Evolutionary conservation across 177 flowering plant genomes (phyloP).

Genomic region (Tripterygium wilfordii): DNA sequence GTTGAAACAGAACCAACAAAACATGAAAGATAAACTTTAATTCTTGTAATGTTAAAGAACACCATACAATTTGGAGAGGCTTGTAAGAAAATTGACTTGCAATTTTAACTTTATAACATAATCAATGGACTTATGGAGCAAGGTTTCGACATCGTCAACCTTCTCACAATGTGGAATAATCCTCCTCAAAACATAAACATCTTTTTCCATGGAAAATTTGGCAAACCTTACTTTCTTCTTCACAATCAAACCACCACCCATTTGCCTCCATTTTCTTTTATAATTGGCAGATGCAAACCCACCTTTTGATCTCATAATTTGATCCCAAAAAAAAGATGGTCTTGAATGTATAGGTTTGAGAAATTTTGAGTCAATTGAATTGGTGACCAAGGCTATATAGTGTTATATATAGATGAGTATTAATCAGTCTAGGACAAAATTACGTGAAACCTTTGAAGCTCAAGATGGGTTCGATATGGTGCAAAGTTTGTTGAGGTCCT

Average conservation of each 20-base stretch:
- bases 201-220: slow-evolving; percentile 3
- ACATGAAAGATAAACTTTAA: too few relatives aligned
- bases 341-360: too few relatives aligned
- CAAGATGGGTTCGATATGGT: slow-evolving; percentile 3
- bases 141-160: slow-evolving; percentile 12
- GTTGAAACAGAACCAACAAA: too few relatives aligned
- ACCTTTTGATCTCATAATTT: too few relatives aligned
- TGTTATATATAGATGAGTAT: too few relatives aligned
- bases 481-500: slow-evolving; percentile 1
- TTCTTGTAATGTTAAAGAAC: too few relatives aligned
- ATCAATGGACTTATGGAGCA: slow-evolving; percentile 12
- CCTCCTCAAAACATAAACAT: slow-evolving; percentile 6
- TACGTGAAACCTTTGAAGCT: not conserved
- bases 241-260: not conserved
- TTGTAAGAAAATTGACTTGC: slow-evolving; percentile 10
- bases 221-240: slow-evolving; percentile 6
- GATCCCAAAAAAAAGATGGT: too few relatives aligned
- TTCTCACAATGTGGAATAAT: slow-evolving; percentile 12
- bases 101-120: slow-evolving; percentile 3
- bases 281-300: not conserved
- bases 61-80: slow-evolving; percentile 5
- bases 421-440: too few relatives aligned
- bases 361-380: too few relatives aligned
- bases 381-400: too few relatives aligned
- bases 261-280: not conserved